A percentile compares a stretch with the other conserved stretches of the same genome.
Conservation (phyloP, 495 filamentous ascomycete species). For the Neurospora sp. region DNA sequence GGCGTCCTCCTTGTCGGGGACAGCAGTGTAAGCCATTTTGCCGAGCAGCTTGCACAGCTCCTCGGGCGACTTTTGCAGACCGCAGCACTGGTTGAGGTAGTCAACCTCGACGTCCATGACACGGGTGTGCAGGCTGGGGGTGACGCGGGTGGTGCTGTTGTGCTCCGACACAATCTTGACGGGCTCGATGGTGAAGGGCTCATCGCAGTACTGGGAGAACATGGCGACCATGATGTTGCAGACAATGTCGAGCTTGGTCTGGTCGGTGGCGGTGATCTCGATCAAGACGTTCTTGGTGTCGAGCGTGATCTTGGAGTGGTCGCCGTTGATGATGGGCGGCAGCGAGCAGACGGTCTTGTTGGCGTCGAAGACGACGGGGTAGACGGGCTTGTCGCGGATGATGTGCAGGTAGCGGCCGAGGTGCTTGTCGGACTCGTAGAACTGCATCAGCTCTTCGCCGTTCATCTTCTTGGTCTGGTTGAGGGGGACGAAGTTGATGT, state of each 20-base stretch:
- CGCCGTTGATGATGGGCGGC: conserved; percentile 93
- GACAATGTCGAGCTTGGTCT: conserved; percentile 93
- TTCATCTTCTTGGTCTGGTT: conserved; percentile 87
- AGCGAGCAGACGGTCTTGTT: conserved; percentile 83
- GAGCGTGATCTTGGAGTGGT: conserved; percentile 90
- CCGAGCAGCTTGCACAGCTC: conserved; percentile 65
- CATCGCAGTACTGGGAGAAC: conserved; percentile 87
- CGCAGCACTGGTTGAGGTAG: conserved; percentile 88
- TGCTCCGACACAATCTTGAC: conserved; percentile 84
- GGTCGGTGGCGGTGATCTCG: conserved; percentile 93
- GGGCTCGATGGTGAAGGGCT: conserved; percentile 88
- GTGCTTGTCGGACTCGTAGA: conserved; percentile 88
- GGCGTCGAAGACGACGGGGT: conserved; percentile 92
- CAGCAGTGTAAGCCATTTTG: conserved; percentile 77
- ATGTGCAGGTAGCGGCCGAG: conserved; percentile 80
- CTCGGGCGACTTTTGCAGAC: conserved; percentile 58
- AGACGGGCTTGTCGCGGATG: conserved; percentile 84
- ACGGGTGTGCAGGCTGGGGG: conserved; percentile 68
- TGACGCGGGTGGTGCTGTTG: conserved; percentile 70
- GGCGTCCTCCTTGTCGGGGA: conserved; percentile 51
- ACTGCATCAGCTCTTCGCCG: conserved; percentile 80
- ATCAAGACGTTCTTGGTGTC: conserved; percentile 90
- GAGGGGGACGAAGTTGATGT: conserved; percentile 83
- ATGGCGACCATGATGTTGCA: conserved; percentile 91
- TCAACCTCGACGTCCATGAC: conserved; percentile 71